Evolutionary conservation across 2,329 filamentous ascomycete genomes (phyloP).

Genomic region (Pezicula carpinea): DNA sequence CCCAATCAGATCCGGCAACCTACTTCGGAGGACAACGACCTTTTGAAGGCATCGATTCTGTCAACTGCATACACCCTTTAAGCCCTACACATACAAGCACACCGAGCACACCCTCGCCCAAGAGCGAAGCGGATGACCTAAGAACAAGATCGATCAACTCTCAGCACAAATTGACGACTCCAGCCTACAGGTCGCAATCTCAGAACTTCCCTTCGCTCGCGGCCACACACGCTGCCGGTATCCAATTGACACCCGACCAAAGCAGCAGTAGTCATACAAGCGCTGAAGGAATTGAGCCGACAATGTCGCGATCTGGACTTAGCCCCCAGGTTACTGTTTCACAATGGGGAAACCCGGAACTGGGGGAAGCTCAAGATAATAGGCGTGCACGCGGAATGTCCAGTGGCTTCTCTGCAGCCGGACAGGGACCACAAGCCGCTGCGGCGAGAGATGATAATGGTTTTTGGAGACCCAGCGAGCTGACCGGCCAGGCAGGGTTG

Average conservation of each 20-base stretch:
- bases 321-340: slow-evolving; percentile 22
- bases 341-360: slow-evolving; percentile 17
- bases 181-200: slow-evolving; percentile 14
- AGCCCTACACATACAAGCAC: slow-evolving; percentile 24
- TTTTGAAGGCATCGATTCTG: slow-evolving; percentile 12
- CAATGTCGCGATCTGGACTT: slow-evolving; percentile 15
- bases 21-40: slow-evolving; percentile 10
- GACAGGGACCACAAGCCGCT: slow-evolving; percentile 3
- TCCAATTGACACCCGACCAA: slow-evolving; percentile 27
- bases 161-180: slow-evolving; percentile 18
- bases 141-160: slow-evolving; percentile 14
- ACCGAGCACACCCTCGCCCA: slow-evolving; percentile 22
- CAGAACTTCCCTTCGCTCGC: slow-evolving; percentile 10
- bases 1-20: slow-evolving; percentile 12
- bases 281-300: slow-evolving; percentile 22
- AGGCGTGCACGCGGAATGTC: slow-evolving; percentile 2
- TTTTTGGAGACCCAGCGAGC: slow-evolving; percentile 18
- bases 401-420: neutral
- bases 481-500: slow-evolving; percentile 22
- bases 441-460: slow-evolving; percentile 22
- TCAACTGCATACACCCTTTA: slow-evolving; percentile 19
- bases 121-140: slow-evolving; percentile 14
- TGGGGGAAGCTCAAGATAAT: slow-evolving; percentile 1
- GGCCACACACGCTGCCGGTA: slow-evolving; percentile 9
- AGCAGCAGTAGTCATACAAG: slow-evolving; percentile 29